A percentile compares a stretch with the other conserved stretches of the same genome.
phyloP scores from a whole-genome alignment of 169 alveolate species.

The Plasmodium relictum region DNA sequence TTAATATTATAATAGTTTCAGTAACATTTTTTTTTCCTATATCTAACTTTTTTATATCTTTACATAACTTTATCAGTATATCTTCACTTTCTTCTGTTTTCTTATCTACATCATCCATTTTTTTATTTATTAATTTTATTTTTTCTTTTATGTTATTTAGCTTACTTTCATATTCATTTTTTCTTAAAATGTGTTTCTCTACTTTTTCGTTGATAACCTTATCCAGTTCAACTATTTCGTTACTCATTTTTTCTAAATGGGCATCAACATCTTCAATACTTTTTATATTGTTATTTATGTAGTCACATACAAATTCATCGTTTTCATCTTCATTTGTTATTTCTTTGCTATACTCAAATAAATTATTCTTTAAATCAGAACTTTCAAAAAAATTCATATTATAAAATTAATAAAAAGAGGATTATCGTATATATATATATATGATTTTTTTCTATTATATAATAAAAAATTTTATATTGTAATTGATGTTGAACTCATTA shows the following conservation, averaged over 20 bases:
- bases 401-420: not conserved
- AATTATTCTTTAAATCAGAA: not conserved
- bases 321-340: not conserved
- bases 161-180: constrained; percentile 42
- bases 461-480: no score
- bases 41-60: constrained; percentile 70
- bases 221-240: constrained; percentile 37
- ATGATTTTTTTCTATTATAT: no score
- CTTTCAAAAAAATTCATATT: not conserved
- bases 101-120: constrained; percentile 52
- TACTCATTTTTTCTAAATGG: constrained; percentile 36
- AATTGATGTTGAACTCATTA: no score
- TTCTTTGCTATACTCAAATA: not conserved
- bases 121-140: constrained; percentile 43
- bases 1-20: constrained; percentile 53
- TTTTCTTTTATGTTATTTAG: constrained; percentile 40
- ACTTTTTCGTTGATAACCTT: constrained; percentile 29
- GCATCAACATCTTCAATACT: constrained; percentile 40
- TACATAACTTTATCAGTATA: constrained; percentile 42
- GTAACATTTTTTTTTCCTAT: constrained; percentile 76
- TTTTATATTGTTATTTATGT: constrained; percentile 44
- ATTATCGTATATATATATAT: no score
- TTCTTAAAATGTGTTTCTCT: constrained; percentile 24
- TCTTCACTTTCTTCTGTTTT: constrained; percentile 62
- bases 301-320: constrained; percentile 26